phyloP scores from a whole-genome alignment of 129 eudicot species.

The Kitagawia praeruptora region DNA sequence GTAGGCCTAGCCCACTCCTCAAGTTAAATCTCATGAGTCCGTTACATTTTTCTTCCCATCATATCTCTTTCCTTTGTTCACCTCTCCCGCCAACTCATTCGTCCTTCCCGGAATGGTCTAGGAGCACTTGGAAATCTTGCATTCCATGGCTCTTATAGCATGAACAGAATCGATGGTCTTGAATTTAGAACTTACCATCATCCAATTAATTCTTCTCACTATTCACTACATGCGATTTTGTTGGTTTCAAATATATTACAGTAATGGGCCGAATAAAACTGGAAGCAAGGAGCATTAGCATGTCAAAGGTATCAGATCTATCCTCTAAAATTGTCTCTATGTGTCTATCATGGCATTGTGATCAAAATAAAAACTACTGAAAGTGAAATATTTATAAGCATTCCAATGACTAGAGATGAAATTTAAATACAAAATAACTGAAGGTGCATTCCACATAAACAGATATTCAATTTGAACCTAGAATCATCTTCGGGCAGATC shows the following conservation, averaged over 20 bases:
- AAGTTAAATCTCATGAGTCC: too few species aligned
- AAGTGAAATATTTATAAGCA: not conserved
- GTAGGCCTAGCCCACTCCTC: too few species aligned
- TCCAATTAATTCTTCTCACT: not conserved
- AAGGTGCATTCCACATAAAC: not conserved
- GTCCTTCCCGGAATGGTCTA: not conserved
- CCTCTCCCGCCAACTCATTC: not conserved
- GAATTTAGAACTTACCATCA: not conserved
- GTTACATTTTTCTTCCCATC: not conserved
- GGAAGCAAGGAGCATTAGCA: not conserved
- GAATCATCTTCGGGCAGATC: not conserved
- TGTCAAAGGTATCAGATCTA: not conserved
- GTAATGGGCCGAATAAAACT: not conserved
- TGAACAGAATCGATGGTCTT: not conserved
- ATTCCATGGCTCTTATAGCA: not conserved
- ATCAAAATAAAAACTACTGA: too few species aligned
- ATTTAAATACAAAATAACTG: not conserved
- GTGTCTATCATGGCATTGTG: not conserved
- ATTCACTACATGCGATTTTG: not conserved
- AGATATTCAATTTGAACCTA: not conserved
- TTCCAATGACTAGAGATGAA: not conserved
- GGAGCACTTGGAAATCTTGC: not conserved
- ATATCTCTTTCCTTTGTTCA: not conserved
- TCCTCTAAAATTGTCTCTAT: not conserved
- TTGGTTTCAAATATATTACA: not conserved